Base-by-base conservation (phyloP, 2,329 filamentous ascomycete genomes). In the Fusarium denticulatum region DNA sequence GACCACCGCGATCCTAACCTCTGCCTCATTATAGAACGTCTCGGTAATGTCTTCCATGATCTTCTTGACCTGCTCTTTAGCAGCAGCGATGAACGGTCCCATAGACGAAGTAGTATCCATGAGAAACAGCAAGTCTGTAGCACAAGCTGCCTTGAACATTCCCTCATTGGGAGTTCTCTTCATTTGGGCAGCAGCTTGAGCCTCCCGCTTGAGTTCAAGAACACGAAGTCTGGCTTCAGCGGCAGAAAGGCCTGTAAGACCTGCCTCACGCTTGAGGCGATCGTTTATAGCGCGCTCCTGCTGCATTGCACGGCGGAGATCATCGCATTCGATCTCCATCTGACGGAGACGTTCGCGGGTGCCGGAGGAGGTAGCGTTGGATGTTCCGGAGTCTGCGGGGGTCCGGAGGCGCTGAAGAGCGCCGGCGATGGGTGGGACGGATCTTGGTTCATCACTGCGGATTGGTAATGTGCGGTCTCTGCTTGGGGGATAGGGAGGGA, bases 51-150 rank as follows among this genome's bases (percentile, higher is more conserved):
- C 81, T 5, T 69, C 60, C 22, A 83, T 72, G 39, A 83, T 83
- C 53, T 58, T 75, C 64, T 69, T 77, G 49, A 83, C 78, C 56
- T 83, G 81, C 5, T 76, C 57, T 50, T 82, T 83, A 14, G 81
- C 81, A 3, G 80, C 79, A 1, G 77, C 64, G 22, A 83, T 81
- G 56, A 80, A 79, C 0, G 59, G 37, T 0, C 22, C 12, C 82
- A 83, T 83, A 1, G 82, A 83, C 0, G 63, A 64, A 0, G 82
- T 83, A 2, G 80, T 81, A 62, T 84, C 82, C 14, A 83, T 80
- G 32, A 83, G 76, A 53, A 84, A 84, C 1, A 83, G 59, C 39
- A 83, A 30, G 53, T 83, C 82, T 7, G 80, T 82, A 1, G 81
- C 79, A 62, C 79, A 83, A 5, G 77, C 76, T 5, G 62, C 50